Evolutionary conservation across 2,329 filamentous ascomycete species (phyloP).

Genomic region (Aureobasidium lini): DNA sequence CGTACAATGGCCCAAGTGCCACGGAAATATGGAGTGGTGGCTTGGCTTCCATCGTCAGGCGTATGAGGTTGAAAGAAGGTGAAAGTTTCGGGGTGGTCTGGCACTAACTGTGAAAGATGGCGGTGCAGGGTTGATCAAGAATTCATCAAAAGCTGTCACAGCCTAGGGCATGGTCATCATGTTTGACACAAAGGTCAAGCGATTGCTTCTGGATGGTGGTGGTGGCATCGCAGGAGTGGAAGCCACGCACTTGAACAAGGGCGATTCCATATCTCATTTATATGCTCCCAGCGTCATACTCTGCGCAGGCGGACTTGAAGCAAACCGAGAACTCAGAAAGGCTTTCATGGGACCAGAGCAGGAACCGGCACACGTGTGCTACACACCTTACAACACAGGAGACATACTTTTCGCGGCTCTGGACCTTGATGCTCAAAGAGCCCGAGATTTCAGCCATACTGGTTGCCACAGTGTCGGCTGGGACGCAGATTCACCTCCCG

Average conservation of each 20-base stretch:
- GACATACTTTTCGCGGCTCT: conserved; percentile 50
- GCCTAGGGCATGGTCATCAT: conserved; percentile 37
- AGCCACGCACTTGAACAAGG: conserved; percentile 17
- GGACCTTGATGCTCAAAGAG: conserved; percentile 43
- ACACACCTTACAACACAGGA: conserved; percentile 58
- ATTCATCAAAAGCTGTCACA: conserved; percentile 40
- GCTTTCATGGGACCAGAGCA: conserved; percentile 53
- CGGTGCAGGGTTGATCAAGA: conserved; percentile 51
- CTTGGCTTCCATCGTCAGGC: conserved; percentile 44
- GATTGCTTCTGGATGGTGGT: conserved; percentile 30
- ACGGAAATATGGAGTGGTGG: conserved; percentile 46
- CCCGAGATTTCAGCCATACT: conserved; percentile 44
- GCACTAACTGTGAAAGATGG: conserved; percentile 52
- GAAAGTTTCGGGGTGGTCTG: conserved; percentile 62
- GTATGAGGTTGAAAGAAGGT: conserved; percentile 53
- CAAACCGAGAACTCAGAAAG: conserved; percentile 49
- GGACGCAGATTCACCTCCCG: conserved; percentile 53
- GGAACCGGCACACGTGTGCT: conserved; percentile 55
- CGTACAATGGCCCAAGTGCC: conserved; percentile 23
- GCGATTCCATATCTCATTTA: not conserved
- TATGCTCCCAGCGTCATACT: conserved; percentile 38
- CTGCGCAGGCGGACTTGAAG: conserved; percentile 58
- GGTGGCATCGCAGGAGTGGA: conserved; percentile 30
- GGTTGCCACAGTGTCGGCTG: conserved; percentile 59
- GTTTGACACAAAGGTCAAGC: conserved; percentile 41